These are phyloP conservation scores for Trichoderma pleuroti DNA, from an alignment of 2,329 filamentous ascomycete species.

Conservation along the genomic window DNA sequence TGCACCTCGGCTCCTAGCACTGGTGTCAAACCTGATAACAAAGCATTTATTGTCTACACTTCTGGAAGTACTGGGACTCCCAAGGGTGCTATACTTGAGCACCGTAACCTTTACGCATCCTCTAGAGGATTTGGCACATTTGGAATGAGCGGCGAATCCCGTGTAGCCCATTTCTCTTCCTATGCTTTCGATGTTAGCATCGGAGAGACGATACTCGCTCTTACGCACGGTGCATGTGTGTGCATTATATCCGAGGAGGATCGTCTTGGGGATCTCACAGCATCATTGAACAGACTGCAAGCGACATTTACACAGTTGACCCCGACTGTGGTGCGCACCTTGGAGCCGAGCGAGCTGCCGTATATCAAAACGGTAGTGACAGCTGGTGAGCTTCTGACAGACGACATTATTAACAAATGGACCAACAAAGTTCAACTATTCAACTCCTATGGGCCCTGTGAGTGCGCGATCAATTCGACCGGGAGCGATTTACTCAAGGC, in stretches of 20 bases:
- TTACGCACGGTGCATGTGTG: slow-evolving; percentile 22
- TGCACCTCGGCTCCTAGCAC: not conserved
- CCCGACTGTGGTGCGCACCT: slow-evolving; percentile 13
- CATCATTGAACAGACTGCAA: not conserved
- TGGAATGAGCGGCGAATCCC: not conserved
- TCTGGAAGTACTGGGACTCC: slow-evolving; percentile 49
- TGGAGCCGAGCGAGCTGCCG: slow-evolving; percentile 20
- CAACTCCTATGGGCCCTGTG: slow-evolving; percentile 23
- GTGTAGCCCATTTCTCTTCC: slow-evolving; percentile 23
- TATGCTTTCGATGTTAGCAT: slow-evolving; percentile 23
- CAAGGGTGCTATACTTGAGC: slow-evolving; percentile 42
- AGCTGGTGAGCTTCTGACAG: slow-evolving; percentile 21
- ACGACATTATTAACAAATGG: slow-evolving; percentile 14
- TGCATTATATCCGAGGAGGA: slow-evolving; percentile 24
- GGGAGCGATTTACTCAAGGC: not conserved
- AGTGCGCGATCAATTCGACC: slow-evolving; percentile 17
- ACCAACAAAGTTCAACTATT: slow-evolving; percentile 11
- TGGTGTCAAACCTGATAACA: not conserved
- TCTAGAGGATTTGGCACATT: not conserved
- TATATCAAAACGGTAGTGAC: slow-evolving; percentile 16
- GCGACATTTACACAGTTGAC: slow-evolving; percentile 19
- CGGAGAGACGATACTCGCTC: slow-evolving; percentile 14
- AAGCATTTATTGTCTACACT: slow-evolving; percentile 44
- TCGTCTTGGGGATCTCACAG: slow-evolving; percentile 16
- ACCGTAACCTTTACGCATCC: not conserved